Evolutionary conservation across 116 monocot genomes (phyloP).

Genomic region (Cymodocea nodosa): DNA sequence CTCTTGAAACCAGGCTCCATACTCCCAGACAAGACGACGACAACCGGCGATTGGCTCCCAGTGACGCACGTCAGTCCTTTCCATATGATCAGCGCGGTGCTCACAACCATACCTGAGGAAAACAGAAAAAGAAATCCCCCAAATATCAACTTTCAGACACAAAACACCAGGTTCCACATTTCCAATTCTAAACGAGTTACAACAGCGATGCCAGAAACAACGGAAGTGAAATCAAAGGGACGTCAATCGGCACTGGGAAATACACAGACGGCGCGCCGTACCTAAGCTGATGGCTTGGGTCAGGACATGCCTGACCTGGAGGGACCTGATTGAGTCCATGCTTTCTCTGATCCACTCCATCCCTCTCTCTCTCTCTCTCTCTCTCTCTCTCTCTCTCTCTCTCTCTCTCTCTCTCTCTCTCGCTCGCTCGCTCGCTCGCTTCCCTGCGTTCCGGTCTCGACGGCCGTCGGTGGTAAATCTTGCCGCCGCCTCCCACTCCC

Average conservation of each 20-base stretch:
- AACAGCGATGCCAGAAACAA: too few species aligned
- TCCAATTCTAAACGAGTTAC: too few species aligned
- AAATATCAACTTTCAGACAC: too few species aligned
- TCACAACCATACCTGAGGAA: slow-evolving; percentile 21
- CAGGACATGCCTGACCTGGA: slow-evolving; percentile 61
- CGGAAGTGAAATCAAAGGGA: too few species aligned
- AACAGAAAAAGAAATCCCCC: not conserved
- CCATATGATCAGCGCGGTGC: slow-evolving; percentile 64
- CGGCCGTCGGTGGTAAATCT: too few species aligned
- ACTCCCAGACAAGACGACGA: slow-evolving; percentile 72
- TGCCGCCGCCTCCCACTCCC: too few species aligned
- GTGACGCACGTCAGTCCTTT: slow-evolving; percentile 65
- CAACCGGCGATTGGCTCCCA: slow-evolving; percentile 68
- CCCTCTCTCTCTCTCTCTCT: slow-evolving; percentile 2
- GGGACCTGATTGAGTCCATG: slow-evolving; percentile 53
- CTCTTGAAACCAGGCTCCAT: slow-evolving; percentile 86
- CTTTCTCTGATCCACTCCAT: slow-evolving; percentile 53
- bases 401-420: not conserved
- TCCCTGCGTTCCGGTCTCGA: too few species aligned
- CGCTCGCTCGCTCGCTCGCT: too few species aligned
- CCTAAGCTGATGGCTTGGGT: slow-evolving; percentile 65
- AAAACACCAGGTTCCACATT: too few species aligned
- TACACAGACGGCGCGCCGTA: too few species aligned
- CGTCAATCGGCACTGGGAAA: too few species aligned
- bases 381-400: not conserved